Evolutionary conservation across 225 moss, liverwort and hornwort species (phyloP).

Genomic region (Physcomitrium patens): DNA sequence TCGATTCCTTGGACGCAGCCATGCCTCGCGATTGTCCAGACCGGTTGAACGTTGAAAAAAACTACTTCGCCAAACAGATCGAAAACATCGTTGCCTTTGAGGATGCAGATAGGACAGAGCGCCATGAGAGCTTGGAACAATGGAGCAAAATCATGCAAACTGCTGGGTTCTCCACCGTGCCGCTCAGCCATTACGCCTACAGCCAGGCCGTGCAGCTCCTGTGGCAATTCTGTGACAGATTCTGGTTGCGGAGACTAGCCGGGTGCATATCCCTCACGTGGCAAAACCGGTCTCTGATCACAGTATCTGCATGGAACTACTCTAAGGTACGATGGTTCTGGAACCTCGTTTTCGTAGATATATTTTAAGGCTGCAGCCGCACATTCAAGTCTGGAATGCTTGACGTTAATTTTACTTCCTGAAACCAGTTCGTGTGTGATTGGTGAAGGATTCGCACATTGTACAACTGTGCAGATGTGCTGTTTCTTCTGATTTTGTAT

Average conservation of each 20-base stretch:
- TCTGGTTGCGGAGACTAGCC: conserved; percentile 49
- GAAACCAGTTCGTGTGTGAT: too few species aligned
- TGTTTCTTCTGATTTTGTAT: too few species aligned
- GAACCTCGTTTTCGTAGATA: too few species aligned
- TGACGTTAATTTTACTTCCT: too few species aligned
- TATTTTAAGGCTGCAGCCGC: too few species aligned
- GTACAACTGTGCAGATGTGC: too few species aligned
- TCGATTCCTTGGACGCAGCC: conserved; percentile 69
- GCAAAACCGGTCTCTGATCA: conserved; percentile 68
- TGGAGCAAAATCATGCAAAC: conserved; percentile 52
- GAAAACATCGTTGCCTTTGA: conserved; percentile 63
- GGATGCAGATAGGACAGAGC: conserved; percentile 48
- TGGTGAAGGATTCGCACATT: too few species aligned
- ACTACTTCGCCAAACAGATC: conserved; percentile 64
- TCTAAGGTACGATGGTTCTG: not conserved
- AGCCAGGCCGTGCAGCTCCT: conserved; percentile 76
- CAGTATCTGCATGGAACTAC: conserved; percentile 69
- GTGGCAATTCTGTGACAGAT: conserved; percentile 73
- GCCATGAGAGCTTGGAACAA: conserved; percentile 57
- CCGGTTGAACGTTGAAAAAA: conserved; percentile 62
- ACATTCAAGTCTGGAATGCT: too few species aligned
- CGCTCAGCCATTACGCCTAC: conserved; percentile 72
- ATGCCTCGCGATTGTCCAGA: conserved; percentile 67
- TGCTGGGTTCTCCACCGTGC: conserved; percentile 41
- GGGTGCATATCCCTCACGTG: conserved; percentile 60